phyloP scores from a whole-genome alignment of 2,329 filamentous ascomycete genomes.

The Capronia epimyces region DNA sequence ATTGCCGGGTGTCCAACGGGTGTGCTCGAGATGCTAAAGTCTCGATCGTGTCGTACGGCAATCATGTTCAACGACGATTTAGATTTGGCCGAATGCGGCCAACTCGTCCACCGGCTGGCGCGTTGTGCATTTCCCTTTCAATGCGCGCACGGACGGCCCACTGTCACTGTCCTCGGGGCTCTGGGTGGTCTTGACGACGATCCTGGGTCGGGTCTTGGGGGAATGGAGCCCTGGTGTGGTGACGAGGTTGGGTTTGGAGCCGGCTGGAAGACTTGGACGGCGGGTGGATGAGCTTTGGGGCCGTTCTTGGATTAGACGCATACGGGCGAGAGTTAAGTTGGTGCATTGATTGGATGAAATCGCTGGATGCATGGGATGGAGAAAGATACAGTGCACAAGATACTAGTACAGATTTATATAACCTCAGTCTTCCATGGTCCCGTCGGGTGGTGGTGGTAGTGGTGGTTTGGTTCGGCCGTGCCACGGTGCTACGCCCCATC shows the following conservation, averaged over 20 bases:
- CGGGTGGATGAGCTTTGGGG: neutral
- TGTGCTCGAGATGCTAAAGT: slow-evolving; percentile 59
- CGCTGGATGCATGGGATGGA: too few relatives aligned
- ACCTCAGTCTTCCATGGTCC: too few relatives aligned
- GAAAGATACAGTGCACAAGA: too few relatives aligned
- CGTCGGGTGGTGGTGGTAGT: too few relatives aligned
- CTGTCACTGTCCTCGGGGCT: slow-evolving; percentile 43
- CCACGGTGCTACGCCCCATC: too few relatives aligned
- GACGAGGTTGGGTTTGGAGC: slow-evolving; percentile 15
- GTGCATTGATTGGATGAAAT: neutral
- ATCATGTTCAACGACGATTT: slow-evolving; percentile 50
- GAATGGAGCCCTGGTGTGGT: neutral
- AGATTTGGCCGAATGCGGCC: slow-evolving; percentile 36
- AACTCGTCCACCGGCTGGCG: slow-evolving; percentile 37
- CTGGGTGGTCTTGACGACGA: slow-evolving; percentile 22
- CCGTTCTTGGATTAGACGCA: neutral
- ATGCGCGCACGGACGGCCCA: slow-evolving; percentile 48
- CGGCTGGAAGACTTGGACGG: slow-evolving; percentile 15
- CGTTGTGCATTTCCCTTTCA: slow-evolving; percentile 46
- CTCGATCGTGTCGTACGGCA: slow-evolving; percentile 45
- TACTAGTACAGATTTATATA: too few relatives aligned
- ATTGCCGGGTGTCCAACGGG: slow-evolving; percentile 68
- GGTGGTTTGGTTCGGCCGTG: too few relatives aligned
- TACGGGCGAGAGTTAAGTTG: neutral
- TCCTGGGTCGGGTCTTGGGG: neutral